phyloP scores from a whole-genome alignment of 345 rosid species.

The Euphorbia peplus region DNA sequence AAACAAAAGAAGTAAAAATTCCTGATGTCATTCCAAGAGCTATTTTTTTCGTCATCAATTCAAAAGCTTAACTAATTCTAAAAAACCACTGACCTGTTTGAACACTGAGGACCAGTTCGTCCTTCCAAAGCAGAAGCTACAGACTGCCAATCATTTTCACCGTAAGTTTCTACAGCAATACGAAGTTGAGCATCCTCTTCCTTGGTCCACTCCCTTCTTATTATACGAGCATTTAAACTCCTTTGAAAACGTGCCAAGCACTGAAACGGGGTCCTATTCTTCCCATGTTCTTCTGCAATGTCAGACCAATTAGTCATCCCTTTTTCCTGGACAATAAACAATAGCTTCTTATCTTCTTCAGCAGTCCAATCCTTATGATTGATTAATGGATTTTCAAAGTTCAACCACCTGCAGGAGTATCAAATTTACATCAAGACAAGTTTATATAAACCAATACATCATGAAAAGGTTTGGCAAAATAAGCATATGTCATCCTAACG shows the following conservation, averaged over 20 bases:
- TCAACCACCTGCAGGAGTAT: slow-evolving; percentile 68
- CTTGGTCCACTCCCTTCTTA: slow-evolving; percentile 71
- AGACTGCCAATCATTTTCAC: slow-evolving; percentile 81
- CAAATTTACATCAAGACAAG: slow-evolving; percentile 12
- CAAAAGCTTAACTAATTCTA: slow-evolving; percentile 1
- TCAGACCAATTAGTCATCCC: slow-evolving; percentile 67
- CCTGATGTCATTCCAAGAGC: background rate
- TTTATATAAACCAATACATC: slow-evolving; percentile 8
- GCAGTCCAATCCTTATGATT: slow-evolving; percentile 58
- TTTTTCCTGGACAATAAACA: slow-evolving; percentile 50
- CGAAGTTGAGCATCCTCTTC: slow-evolving; percentile 88
- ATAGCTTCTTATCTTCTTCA: slow-evolving; percentile 67
- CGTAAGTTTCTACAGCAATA: slow-evolving; percentile 59
- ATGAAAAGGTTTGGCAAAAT: background rate
- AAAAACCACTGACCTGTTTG: slow-evolving; percentile 66
- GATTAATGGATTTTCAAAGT: slow-evolving; percentile 72
- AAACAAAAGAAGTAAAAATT: background rate
- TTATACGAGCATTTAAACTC: slow-evolving; percentile 64
- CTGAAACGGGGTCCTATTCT: slow-evolving; percentile 81
- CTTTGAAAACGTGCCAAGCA: slow-evolving; percentile 84
- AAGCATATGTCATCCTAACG: slow-evolving; percentile 10
- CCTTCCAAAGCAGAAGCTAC: slow-evolving; percentile 70
- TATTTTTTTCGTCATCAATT: background rate
- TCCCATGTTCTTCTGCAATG: slow-evolving; percentile 61
- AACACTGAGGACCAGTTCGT: slow-evolving; percentile 85